Evolutionary conservation across 140 eudicot genomes (phyloP), one percentile per base, ranked within the genome.

Genomic region (Anethum foeniculum): DNA sequence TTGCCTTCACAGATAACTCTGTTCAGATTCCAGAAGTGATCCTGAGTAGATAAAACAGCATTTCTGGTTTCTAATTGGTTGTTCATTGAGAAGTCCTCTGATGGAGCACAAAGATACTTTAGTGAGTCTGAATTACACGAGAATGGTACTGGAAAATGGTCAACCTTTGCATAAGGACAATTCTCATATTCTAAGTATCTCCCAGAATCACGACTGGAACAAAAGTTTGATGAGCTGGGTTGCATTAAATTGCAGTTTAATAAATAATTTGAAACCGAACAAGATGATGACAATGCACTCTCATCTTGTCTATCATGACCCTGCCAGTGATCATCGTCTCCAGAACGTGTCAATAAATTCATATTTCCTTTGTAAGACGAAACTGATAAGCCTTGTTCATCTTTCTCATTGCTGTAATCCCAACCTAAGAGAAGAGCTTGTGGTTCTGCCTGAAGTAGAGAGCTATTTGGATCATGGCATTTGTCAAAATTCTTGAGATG

Each of bases 391-490:
- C 82, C 84, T 73, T 25, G 76, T 79, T 81, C 78, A 38, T 83
- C 82, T 27, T 82, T 72, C 16, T 77, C 79, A 41, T 46, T 72
- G 72, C 80, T 75, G 62, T 49, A 27, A 75, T 87, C 95, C 93
- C 93, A 91, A 52, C 88, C 89, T 80, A 91, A 84, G 79, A 90
- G 80, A 52, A 85, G 85, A 60, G 84, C 67, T 0, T 18, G 77
- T 64, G 86, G 87, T 74, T 74, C 81, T 80, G 75, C 81, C 51
- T 68, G 81, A 64, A 80, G 82, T 85, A 79, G 81, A 86, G 77
- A 79, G 64, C 80, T 87, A 79, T 81, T 47, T 77, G 81, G 69
- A 78, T 48, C 80, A 80, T 67, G 23, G n/a, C 58, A 81, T 39
- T 71, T 83, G 28, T 81, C 85, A 25, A 58, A 76, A 67, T 86